A percentile compares a stretch with the other conserved stretches of the same genome.
These are phyloP conservation scores for Cladosporium velox DNA, from an alignment of 2,329 filamentous ascomycete genomes.

Conservation along the genomic window DNA sequence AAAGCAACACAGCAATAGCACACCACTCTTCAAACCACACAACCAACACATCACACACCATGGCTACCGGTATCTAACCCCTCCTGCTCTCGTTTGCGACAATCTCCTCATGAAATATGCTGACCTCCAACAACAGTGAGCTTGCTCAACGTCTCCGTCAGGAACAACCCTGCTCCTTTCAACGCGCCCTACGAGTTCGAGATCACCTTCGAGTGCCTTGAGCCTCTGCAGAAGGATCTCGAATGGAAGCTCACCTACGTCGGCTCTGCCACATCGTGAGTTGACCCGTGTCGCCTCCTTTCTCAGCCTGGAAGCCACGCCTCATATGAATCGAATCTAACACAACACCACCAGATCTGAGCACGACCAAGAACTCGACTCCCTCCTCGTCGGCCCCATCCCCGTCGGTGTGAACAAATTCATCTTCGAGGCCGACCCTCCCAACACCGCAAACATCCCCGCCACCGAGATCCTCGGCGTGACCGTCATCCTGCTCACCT, in stretches of 20 bases:
- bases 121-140: constrained; percentile 72
- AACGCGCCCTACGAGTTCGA: constrained; percentile 93
- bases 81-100: neutral
- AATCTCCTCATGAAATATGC: neutral
- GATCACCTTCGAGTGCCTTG: constrained; percentile 97
- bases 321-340: neutral
- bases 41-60: constrained; percentile 8
- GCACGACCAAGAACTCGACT: constrained; percentile 97
- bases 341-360: constrained; percentile 65
- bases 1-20: neutral
- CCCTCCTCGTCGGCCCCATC: constrained; percentile 93
- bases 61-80: constrained; percentile 18
- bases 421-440: constrained; percentile 91
- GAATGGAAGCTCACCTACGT: constrained; percentile 99
- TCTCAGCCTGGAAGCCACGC: neutral
- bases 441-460: constrained; percentile 86
- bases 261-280: constrained; percentile 94
- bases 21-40: neutral
- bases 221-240: constrained; percentile 92
- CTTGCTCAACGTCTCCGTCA: constrained; percentile 89
- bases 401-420: constrained; percentile 99
- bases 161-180: constrained; percentile 97
- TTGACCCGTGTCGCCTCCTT: constrained; percentile 28
- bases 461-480: constrained; percentile 95
- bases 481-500: constrained; percentile 93